phyloP scores from a whole-genome alignment of 805 yeast species.

The Hanseniaspora hatyaiensis region DNA sequence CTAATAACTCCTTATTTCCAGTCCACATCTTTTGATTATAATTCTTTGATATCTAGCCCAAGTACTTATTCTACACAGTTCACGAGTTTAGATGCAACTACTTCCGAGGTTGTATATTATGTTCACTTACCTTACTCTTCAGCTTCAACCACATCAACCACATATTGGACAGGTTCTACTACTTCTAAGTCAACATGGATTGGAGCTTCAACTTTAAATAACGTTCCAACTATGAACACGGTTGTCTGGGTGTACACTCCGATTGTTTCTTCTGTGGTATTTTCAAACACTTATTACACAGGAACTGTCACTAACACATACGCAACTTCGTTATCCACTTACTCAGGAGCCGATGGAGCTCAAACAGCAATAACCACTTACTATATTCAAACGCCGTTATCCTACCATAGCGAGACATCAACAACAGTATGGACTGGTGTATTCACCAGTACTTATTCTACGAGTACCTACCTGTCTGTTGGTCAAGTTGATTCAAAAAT shows the following conservation, averaged over 20 bases:
- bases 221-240: slow-evolving; percentile 6
- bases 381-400: slow-evolving; percentile 19
- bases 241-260: slow-evolving; percentile 18
- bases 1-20: slow-evolving; percentile 5
- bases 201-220: background rate
- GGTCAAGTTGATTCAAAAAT: slow-evolving; percentile 17
- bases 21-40: background rate
- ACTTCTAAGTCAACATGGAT: slow-evolving; percentile 3
- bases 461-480: slow-evolving; percentile 10
- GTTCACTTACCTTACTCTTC: slow-evolving; percentile 7
- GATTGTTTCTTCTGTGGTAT: background rate
- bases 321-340: slow-evolving; percentile 12
- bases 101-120: slow-evolving; percentile 13
- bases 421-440: slow-evolving; percentile 17
- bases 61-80: slow-evolving; percentile 5
- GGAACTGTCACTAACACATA: slow-evolving; percentile 15
- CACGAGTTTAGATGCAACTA: background rate
- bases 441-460: slow-evolving; percentile 16
- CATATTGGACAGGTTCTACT: slow-evolving; percentile 8
- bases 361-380: slow-evolving; percentile 19
- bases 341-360: slow-evolving; percentile 17
- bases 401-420: slow-evolving; percentile 1
- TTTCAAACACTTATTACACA: slow-evolving; percentile 3
- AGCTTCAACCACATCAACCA: background rate
- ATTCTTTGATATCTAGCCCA: slow-evolving; percentile 1